These are phyloP conservation scores for Termitomyces bulborhizus DNA, from an alignment of 768 basidiomycete species.

Conservation along the genomic window DNA sequence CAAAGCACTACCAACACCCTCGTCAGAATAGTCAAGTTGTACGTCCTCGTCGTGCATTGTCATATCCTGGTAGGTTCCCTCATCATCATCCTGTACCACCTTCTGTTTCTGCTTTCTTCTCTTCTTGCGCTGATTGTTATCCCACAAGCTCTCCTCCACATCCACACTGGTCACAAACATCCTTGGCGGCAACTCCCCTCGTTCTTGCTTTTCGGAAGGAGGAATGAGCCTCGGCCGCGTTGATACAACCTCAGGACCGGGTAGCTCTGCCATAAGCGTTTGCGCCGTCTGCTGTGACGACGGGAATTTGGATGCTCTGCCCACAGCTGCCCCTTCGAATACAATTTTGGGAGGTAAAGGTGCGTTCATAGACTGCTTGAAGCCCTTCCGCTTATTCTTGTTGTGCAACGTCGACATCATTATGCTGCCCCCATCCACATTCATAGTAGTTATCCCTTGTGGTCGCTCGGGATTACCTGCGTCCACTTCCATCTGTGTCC, in stretches of 20 bases:
- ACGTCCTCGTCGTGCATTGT: constrained; percentile 11
- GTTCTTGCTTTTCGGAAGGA: constrained; percentile 53
- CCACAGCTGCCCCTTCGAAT: constrained; percentile 26
- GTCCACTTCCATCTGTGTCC: constrained; percentile 1
- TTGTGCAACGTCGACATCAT: constrained; percentile 56
- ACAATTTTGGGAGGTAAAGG: constrained; percentile 46
- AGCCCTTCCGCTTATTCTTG: constrained; percentile 72
- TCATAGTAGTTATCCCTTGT: constrained; percentile 3
- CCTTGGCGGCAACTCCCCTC: constrained; percentile 47
- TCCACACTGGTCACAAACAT: constrained; percentile 71
- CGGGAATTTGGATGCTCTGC: not conserved
- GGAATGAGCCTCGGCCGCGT: constrained; percentile 40
- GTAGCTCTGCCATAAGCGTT: constrained; percentile 3
- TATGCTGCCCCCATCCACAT: constrained; percentile 16
- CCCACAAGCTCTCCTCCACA: constrained; percentile 48
- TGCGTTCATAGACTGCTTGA: constrained; percentile 43
- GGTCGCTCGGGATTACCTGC: constrained; percentile 3
- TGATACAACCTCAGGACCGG: constrained; percentile 2
- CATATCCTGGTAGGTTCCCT: constrained; percentile 1
- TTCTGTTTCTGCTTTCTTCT: constrained; percentile 26
- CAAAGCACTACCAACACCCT: constrained; percentile 14
- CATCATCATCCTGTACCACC: constrained; percentile 8
- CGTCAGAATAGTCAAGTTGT: constrained; percentile 6
- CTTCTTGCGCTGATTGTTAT: constrained; percentile 18
- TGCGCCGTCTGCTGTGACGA: not conserved